Percentiles rank a stretch among this genome's conserved stretches.
These are phyloP conservation scores for Nidula niveotomentosa DNA, from an alignment of 1,284 basidiomycete genomes.

Conservation along the genomic window DNA sequence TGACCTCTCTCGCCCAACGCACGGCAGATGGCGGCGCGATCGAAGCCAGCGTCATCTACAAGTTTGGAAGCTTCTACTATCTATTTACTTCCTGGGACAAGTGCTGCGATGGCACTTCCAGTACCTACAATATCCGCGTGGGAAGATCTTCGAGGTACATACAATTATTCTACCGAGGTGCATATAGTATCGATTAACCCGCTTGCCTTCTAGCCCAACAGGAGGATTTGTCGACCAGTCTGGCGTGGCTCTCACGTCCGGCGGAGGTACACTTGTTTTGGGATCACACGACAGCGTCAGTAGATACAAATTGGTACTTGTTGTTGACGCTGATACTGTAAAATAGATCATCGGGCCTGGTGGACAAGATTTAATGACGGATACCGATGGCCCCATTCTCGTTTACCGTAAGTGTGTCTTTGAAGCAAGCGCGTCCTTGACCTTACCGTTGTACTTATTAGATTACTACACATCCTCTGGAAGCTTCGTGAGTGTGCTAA, in stretches of 20 bases:
- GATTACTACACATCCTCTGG: slow-evolving; percentile 51
- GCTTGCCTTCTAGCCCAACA: slow-evolving; percentile 21
- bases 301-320: not conserved
- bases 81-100: slow-evolving; percentile 60
- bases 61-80: slow-evolving; percentile 48
- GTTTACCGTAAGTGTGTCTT: slow-evolving; percentile 26
- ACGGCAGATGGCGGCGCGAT: slow-evolving; percentile 40
- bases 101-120: slow-evolving; percentile 50
- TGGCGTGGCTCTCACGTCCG: slow-evolving; percentile 42
- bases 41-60: slow-evolving; percentile 47
- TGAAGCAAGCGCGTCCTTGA: not conserved
- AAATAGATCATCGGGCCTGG: slow-evolving; percentile 41
- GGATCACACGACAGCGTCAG: slow-evolving; percentile 41
- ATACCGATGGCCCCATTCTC: slow-evolving; percentile 29
- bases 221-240: slow-evolving; percentile 48
- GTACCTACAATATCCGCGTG: slow-evolving; percentile 62
- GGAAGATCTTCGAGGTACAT: slow-evolving; percentile 44
- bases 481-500: slow-evolving; percentile 29
- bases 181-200: not conserved
- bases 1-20: slow-evolving; percentile 44
- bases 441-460: slow-evolving; percentile 11
- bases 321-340: not conserved
- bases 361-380: slow-evolving; percentile 32
- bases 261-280: slow-evolving; percentile 55
- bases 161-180: not conserved